Evolutionary conservation across 495 filamentous ascomycete genomes (phyloP).

Genomic region (Talaromyces stipitatus): DNA sequence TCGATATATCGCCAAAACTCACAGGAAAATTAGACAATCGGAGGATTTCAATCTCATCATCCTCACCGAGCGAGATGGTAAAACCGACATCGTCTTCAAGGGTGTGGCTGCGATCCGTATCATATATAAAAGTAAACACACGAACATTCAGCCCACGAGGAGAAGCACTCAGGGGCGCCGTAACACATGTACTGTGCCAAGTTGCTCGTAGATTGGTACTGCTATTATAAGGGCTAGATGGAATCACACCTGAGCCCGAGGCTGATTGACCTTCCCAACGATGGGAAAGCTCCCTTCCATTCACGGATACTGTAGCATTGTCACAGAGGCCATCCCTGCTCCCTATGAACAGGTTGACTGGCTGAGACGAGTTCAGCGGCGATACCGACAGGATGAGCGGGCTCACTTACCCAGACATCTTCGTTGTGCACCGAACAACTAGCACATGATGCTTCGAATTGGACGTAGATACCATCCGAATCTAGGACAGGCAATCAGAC

Average conservation of each 20-base stretch:
- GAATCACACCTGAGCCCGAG: slow-evolving; percentile 20
- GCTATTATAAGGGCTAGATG: slow-evolving; percentile 18
- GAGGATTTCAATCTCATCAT: slow-evolving; percentile 29
- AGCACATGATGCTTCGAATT: slow-evolving; percentile 12
- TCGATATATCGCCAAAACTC: background rate
- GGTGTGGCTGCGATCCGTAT: slow-evolving; percentile 25
- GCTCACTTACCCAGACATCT: slow-evolving; percentile 5
- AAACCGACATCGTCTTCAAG: slow-evolving; percentile 29
- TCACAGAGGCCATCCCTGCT: background rate
- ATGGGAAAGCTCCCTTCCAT: slow-evolving; percentile 25
- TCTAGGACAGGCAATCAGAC: slow-evolving; percentile 11
- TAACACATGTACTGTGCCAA: slow-evolving; percentile 40
- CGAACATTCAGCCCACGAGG: slow-evolving; percentile 32
- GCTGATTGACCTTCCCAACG: slow-evolving; percentile 24
- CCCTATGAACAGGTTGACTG: slow-evolving; percentile 6
- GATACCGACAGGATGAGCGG: background rate
- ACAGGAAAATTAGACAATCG: slow-evolving; percentile 11
- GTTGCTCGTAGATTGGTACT: slow-evolving; percentile 18
- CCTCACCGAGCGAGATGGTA: slow-evolving; percentile 37
- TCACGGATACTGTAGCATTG: slow-evolving; percentile 21
- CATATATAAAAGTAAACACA: slow-evolving; percentile 37
- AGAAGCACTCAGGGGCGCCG: slow-evolving; percentile 16
- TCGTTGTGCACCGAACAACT: slow-evolving; percentile 7
- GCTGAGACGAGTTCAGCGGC: background rate
- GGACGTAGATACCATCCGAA: slow-evolving; percentile 9